phyloP scores from a whole-genome alignment of 352 stramenopile species.

The Pythium vanterpoolii region DNA sequence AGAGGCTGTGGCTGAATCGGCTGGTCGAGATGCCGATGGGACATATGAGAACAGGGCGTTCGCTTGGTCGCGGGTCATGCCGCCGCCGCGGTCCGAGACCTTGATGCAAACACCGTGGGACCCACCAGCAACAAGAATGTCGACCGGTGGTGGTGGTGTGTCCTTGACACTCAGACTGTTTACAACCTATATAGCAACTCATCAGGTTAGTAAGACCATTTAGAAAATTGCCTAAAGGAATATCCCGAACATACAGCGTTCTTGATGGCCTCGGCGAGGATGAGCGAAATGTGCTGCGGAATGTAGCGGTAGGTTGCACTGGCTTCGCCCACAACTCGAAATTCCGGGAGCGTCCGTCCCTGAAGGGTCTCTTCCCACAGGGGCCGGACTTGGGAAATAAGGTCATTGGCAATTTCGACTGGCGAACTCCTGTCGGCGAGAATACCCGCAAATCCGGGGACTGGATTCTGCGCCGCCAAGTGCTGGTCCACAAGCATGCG shows the following conservation, averaged over 20 bases:
- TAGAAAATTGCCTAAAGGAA: not conserved
- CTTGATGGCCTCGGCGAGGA: slow-evolving; percentile 80
- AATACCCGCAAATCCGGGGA: slow-evolving; percentile 54
- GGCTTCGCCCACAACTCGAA: slow-evolving; percentile 48
- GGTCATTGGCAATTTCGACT: slow-evolving; percentile 53
- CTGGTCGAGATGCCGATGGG: slow-evolving; percentile 2
- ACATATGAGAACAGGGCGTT: slow-evolving; percentile 68
- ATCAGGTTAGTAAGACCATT: too few relatives aligned
- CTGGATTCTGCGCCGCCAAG: slow-evolving; percentile 54
- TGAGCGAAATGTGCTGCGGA: slow-evolving; percentile 78
- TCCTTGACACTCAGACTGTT: slow-evolving; percentile 52
- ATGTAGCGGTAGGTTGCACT: slow-evolving; percentile 76
- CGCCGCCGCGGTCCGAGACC: slow-evolving; percentile 69
- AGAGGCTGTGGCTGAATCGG: too few relatives aligned
- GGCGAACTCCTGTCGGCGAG: slow-evolving; percentile 65
- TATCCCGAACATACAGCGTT: slow-evolving; percentile 40
- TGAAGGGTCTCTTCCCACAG: slow-evolving; percentile 53
- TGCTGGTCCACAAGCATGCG: slow-evolving; percentile 85
- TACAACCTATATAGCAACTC: slow-evolving; percentile 24
- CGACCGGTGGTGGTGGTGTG: slow-evolving; percentile 43
- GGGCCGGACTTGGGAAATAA: slow-evolving; percentile 51
- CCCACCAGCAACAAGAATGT: slow-evolving; percentile 61
- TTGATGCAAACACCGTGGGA: slow-evolving; percentile 77
- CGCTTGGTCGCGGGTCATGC: slow-evolving; percentile 70
- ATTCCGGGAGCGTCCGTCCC: slow-evolving; percentile 47